Conservation (phyloP, 208 protist species). For the Vickermania ingenoplastis region DNA sequence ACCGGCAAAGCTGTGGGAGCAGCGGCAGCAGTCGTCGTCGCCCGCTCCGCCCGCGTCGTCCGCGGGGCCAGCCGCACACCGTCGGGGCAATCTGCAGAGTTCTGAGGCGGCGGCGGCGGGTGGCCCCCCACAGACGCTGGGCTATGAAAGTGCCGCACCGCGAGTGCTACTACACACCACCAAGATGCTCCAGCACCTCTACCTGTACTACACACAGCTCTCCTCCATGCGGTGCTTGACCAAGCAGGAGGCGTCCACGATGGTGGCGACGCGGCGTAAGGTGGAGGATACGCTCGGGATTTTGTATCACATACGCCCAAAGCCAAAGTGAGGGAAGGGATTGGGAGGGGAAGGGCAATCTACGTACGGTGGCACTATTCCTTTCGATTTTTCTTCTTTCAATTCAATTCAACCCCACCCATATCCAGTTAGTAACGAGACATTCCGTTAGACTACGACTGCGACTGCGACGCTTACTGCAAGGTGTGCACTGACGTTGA, state of each 20-base stretch:
- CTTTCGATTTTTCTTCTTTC: no score
- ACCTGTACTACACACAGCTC: not conserved
- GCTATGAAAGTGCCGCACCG: not conserved
- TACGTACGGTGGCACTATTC: no score
- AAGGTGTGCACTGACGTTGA: no score
- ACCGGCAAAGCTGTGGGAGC: not conserved
- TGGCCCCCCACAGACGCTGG: no score
- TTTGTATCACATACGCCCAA: not conserved
- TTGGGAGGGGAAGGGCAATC: no score
- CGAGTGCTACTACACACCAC: not conserved
- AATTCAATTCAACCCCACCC: no score
- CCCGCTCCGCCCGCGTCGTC: constrained; percentile 17
- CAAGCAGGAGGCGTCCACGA: not conserved
- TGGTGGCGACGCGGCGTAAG: not conserved
- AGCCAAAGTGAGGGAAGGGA: no score
- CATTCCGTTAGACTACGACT: no score
- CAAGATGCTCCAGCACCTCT: not conserved
- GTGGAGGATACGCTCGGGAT: not conserved
- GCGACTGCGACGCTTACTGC: no score
- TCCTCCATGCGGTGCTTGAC: not conserved
- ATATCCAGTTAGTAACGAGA: no score
- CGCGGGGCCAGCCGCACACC: constrained; percentile 33
- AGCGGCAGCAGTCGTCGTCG: constrained; percentile 1
- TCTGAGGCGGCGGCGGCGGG: no score
- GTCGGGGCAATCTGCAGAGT: no score